These are phyloP conservation scores for Alternaria angustiovoidea DNA, from an alignment of 2,329 filamentous ascomycete genomes.

Conservation along the genomic window DNA sequence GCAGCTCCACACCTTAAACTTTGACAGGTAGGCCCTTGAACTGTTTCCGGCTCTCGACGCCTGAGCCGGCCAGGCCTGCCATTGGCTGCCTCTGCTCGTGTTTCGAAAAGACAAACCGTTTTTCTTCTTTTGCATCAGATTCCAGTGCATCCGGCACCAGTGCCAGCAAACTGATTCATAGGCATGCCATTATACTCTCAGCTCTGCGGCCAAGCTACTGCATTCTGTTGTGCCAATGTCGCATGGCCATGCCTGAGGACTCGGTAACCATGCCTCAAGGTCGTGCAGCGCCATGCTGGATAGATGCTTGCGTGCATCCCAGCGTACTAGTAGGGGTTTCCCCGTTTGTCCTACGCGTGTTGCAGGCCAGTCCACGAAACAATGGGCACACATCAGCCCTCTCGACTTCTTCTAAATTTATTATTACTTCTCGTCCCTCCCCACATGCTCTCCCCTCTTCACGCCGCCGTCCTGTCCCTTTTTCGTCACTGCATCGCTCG, in stretches of 20 bases:
- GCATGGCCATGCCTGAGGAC: slow-evolving; percentile 22
- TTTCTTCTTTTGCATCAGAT: slow-evolving; percentile 26
- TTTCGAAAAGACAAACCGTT: slow-evolving; percentile 19
- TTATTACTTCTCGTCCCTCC: slow-evolving; percentile 40
- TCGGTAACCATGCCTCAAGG: slow-evolving; percentile 34
- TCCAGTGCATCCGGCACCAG: slow-evolving; percentile 21
- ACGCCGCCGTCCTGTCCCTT: slow-evolving; percentile 33
- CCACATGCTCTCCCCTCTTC: slow-evolving; percentile 35
- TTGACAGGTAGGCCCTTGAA: slow-evolving; percentile 41
- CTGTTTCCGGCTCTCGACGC: slow-evolving; percentile 24
- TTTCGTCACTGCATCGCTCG: slow-evolving; percentile 35
- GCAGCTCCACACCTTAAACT: slow-evolving; percentile 34
- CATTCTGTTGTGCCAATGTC: slow-evolving; percentile 37
- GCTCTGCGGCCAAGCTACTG: slow-evolving; percentile 30
- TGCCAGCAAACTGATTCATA: slow-evolving; percentile 15
- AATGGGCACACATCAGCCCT: slow-evolving; percentile 42
- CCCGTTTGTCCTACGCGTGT: slow-evolving; percentile 43
- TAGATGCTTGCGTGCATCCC: slow-evolving; percentile 43
- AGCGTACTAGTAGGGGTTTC: slow-evolving; percentile 34
- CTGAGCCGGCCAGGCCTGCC: slow-evolving; percentile 19
- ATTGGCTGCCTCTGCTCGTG: slow-evolving; percentile 28
- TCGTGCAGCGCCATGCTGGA: slow-evolving; percentile 41
- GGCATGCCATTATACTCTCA: slow-evolving; percentile 16
- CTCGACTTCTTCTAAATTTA: slow-evolving; percentile 43
- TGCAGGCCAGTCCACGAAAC: slow-evolving; percentile 45